Evolutionary conservation across 2,329 filamentous ascomycete genomes (phyloP), one percentile per base, ranked within the genome.

Genomic region (Capronia epimyces): DNA sequence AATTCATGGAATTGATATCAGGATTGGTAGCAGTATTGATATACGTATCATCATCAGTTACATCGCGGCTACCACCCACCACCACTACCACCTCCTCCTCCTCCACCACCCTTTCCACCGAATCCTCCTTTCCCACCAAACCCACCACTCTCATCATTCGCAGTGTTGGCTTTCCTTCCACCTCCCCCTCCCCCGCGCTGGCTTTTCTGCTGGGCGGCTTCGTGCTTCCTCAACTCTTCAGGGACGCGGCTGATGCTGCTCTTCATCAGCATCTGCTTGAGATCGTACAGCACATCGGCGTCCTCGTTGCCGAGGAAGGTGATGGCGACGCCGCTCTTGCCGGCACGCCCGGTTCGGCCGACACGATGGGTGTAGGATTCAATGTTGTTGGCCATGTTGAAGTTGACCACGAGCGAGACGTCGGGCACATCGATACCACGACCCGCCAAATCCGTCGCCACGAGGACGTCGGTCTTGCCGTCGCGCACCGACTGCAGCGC

Each of bases 341-440:
- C 93, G 1, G 93, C 93, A 83, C 93, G 86, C 77, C 93, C 93
- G 1, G 93, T 98, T 73, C 93, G 86, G 69, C 93, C 93, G 64
- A 98, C 86, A 73, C 93, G 84, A 76, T 98, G 93, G 2, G 91
- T 97, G 68, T 98, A 98, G 65, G 82, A 86, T 72, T 98, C 93
- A 60, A 98, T 97, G 61, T 77, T 89, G 10, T 74, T 83, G 0
- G 93, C 86, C 93, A 98, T 97, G 76, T 97, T 98, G 80, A 97
- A 98, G 75, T 98, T 98, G 67, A 98, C 79, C 50, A 98, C 93
- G 53, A 98, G 79, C 56, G 82, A 87, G 34, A 98, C 93, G 65
- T 97, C 93, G 0, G 87, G 83, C 3, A 98, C 90, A 70, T 98
- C 93, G 68, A 98, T 96, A 88, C 93, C 93, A 75, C 93, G 83